phyloP scores from a whole-genome alignment of 2,329 filamentous ascomycete species.

The Zymoseptoria crescenta region DNA sequence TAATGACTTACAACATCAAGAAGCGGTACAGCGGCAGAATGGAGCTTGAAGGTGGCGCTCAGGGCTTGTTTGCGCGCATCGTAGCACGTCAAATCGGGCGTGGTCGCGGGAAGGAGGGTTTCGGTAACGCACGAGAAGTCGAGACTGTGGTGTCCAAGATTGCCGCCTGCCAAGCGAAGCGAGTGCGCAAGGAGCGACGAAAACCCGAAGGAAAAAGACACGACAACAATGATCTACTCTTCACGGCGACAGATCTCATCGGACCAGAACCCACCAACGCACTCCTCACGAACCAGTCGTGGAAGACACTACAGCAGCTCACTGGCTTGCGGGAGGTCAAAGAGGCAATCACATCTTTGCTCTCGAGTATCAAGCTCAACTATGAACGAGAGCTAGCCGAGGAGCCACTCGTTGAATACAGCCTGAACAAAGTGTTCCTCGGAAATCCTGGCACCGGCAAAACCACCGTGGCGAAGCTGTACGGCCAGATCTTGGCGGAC shows the following conservation, averaged over 20 bases:
- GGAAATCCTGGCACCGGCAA: constrained; percentile 71
- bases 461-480: constrained; percentile 66
- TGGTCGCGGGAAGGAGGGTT: constrained; percentile 56
- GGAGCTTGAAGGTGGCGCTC: constrained; percentile 50
- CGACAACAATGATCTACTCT: constrained; percentile 48
- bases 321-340: constrained; percentile 58
- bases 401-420: constrained; percentile 50
- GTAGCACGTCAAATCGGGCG: constrained; percentile 53
- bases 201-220: constrained; percentile 16
- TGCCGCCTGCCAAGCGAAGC: constrained; percentile 49
- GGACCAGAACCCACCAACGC: constrained; percentile 56
- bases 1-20: constrained; percentile 50
- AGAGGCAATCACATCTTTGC: constrained; percentile 47
- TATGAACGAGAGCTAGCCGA: constrained; percentile 59
- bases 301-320: constrained; percentile 50
- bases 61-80: constrained; percentile 58
- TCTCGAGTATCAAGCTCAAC: constrained; percentile 57
- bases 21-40: constrained; percentile 49
- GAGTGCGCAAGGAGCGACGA: constrained; percentile 45
- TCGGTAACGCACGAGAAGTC: constrained; percentile 64
- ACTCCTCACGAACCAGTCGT: constrained; percentile 47
- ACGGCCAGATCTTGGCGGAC: constrained; percentile 60
- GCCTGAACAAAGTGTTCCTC: constrained; percentile 61
- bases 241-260: constrained; percentile 63
- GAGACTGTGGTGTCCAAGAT: constrained; percentile 55